These are phyloP conservation scores for Yamadazyma philogaea DNA, from an alignment of 805 yeast genomes.

Conservation along the genomic window DNA sequence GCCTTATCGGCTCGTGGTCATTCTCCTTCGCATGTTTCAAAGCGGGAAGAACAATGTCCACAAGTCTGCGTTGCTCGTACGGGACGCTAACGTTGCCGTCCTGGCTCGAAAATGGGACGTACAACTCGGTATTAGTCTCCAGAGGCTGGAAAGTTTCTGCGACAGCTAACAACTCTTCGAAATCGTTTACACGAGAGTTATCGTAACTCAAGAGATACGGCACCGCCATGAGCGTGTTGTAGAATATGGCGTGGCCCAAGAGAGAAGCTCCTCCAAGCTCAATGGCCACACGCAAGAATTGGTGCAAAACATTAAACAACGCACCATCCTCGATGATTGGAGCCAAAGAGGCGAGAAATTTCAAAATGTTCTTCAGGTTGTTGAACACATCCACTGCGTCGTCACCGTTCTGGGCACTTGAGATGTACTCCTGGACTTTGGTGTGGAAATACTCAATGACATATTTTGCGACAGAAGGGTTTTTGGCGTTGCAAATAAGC, in stretches of 20 bases:
- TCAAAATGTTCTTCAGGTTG: constrained; percentile 62
- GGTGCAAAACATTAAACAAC: constrained; percentile 43
- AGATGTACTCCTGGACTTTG: constrained; percentile 55
- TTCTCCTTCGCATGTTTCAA: constrained; percentile 31
- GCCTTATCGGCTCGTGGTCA: constrained; percentile 38
- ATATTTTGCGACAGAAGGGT: constrained; percentile 62
- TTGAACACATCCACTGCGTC: constrained; percentile 60
- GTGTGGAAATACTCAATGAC: constrained; percentile 68
- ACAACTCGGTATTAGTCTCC: constrained; percentile 12
- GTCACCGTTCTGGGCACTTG: constrained; percentile 13
- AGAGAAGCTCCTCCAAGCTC: constrained; percentile 34
- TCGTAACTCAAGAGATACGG: constrained; percentile 61
- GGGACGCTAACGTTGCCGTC: constrained; percentile 39
- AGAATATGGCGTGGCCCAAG: constrained; percentile 66
- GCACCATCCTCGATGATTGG: constrained; percentile 55
- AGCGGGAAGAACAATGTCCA: constrained; percentile 53
- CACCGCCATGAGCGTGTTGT: constrained; percentile 55
- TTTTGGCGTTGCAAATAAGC: constrained; percentile 60
- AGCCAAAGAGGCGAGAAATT: constrained; percentile 65
- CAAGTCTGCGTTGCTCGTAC: constrained; percentile 48
- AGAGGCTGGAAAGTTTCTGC: constrained; percentile 42
- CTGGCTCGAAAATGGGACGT: constrained; percentile 36
- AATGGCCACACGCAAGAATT: constrained; percentile 53
- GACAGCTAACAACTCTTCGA: constrained; percentile 45
- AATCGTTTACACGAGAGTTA: constrained; percentile 20